phyloP scores from a whole-genome alignment of 805 yeast species.

The Scheffersomyces spartinae region DNA sequence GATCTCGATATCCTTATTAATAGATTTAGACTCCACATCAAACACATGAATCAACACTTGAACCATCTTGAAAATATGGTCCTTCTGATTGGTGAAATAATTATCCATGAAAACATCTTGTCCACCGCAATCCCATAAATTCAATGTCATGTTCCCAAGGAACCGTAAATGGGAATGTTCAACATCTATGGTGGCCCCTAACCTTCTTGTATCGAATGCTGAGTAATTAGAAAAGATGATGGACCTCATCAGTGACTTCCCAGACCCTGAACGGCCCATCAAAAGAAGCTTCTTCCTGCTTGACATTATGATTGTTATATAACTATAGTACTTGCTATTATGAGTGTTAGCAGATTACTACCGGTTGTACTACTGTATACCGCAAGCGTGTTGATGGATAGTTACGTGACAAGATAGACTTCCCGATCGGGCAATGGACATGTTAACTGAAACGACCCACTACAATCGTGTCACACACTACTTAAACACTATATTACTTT shows the following conservation, averaged over 20 bases:
- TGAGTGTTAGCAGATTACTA: too few relatives aligned
- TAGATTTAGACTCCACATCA: conserved; percentile 89
- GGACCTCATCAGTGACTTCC: conserved; percentile 95
- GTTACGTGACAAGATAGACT: too few relatives aligned
- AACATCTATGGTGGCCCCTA: conserved; percentile 98
- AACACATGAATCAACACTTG: conserved; percentile 94
- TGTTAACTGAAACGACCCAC: too few relatives aligned
- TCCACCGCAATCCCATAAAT: conserved; percentile 98
- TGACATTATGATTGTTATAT: too few relatives aligned
- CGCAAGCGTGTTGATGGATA: too few relatives aligned
- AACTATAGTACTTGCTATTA: too few relatives aligned
- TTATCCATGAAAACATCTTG: conserved; percentile 96
- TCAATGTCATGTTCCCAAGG: conserved; percentile 88
- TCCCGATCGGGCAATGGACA: too few relatives aligned
- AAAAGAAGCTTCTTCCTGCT: conserved; percentile 31
- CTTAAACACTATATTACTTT: too few relatives aligned
- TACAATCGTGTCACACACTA: too few relatives aligned
- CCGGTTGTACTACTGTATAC: too few relatives aligned
- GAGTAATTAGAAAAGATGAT: conserved; percentile 92
- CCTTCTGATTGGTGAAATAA: conserved; percentile 78
- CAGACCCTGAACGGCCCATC: conserved; percentile 92
- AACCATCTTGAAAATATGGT: conserved; percentile 88
- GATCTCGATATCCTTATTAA: conserved; percentile 86
- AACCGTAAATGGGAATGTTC: conserved; percentile 92
- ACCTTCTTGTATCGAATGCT: conserved; percentile 88